A percentile compares a stretch with the other conserved stretches of the same genome.
Conservation (phyloP, 1,284 basidiomycete species). For the Cerrena zonata region DNA sequence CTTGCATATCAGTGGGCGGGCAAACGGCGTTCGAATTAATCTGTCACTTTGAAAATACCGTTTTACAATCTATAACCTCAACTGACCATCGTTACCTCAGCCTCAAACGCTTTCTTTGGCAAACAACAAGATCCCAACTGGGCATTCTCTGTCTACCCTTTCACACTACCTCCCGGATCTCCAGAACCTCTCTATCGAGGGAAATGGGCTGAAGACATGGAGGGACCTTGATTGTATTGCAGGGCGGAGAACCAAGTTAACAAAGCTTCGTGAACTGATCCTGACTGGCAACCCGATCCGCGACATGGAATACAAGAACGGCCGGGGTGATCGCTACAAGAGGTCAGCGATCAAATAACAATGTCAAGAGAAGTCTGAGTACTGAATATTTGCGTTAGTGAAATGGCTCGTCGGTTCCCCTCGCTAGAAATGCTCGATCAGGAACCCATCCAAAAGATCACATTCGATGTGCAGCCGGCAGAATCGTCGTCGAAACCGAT, state of each 20-base stretch:
- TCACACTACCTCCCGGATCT: conserved; percentile 65
- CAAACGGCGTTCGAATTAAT: too few species aligned
- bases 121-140: conserved; percentile 46
- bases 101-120: conserved; percentile 74
- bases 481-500: conserved; percentile 16
- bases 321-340: conserved; percentile 54
- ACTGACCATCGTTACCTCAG: conserved; percentile 32
- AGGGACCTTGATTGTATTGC: conserved; percentile 65
- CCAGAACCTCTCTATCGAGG: conserved; percentile 78
- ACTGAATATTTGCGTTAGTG: conserved; percentile 37
- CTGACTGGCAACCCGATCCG: conserved; percentile 77
- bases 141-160: conserved; percentile 50
- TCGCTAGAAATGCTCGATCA: conserved; percentile 70
- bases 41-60: too few species aligned
- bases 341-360: conserved; percentile 41
- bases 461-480: conserved; percentile 53
- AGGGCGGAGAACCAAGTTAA: conserved; percentile 53
- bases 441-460: conserved; percentile 67
- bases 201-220: conserved; percentile 62
- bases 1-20: too few species aligned
- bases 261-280: conserved; percentile 69
- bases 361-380: conserved; percentile 4
- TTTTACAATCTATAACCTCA: too few species aligned
- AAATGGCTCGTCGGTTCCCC: conserved; percentile 65
- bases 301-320: conserved; percentile 53